Evolutionary conservation across 331 rosid species (phyloP).

Genomic region (Malus hybrid): DNA sequence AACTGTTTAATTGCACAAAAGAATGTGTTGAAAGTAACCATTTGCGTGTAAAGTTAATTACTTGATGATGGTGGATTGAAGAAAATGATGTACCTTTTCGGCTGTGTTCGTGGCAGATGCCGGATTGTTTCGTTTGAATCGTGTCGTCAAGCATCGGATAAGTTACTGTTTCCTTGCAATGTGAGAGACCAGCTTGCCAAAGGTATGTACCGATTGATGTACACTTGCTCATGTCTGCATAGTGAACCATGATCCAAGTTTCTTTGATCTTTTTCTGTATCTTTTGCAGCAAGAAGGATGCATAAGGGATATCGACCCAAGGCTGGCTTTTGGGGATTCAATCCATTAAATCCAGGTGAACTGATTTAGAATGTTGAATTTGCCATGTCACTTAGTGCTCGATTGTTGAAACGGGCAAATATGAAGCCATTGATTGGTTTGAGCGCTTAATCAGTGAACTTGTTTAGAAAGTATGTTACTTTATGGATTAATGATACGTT

Average conservation of each 20-base stretch:
- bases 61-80: background rate
- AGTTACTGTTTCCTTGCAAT: slow-evolving; percentile 33
- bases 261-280: background rate
- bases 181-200: slow-evolving; percentile 23
- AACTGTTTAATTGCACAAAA: background rate
- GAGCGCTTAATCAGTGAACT: background rate
- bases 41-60: background rate
- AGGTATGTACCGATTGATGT: slow-evolving; percentile 16
- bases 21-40: background rate
- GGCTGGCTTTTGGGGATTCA: slow-evolving; percentile 77
- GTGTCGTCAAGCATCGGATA: slow-evolving; percentile 22
- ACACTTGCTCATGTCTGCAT: background rate
- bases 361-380: background rate
- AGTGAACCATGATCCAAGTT: background rate
- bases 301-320: slow-evolving; percentile 43
- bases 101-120: slow-evolving; percentile 32
- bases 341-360: slow-evolving; percentile 49
- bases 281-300: slow-evolving; percentile 45
- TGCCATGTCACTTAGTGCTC: background rate
- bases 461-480: background rate
- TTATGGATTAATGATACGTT: background rate
- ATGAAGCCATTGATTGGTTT: background rate
- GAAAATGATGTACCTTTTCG: background rate
- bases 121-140: slow-evolving; percentile 40
- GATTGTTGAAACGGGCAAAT: background rate